Percentiles rank a stretch among this genome's conserved stretches.
These are phyloP conservation scores for Tylopilus vinaceipallidus DNA, from an alignment of 768 basidiomycete genomes.

Conservation along the genomic window DNA sequence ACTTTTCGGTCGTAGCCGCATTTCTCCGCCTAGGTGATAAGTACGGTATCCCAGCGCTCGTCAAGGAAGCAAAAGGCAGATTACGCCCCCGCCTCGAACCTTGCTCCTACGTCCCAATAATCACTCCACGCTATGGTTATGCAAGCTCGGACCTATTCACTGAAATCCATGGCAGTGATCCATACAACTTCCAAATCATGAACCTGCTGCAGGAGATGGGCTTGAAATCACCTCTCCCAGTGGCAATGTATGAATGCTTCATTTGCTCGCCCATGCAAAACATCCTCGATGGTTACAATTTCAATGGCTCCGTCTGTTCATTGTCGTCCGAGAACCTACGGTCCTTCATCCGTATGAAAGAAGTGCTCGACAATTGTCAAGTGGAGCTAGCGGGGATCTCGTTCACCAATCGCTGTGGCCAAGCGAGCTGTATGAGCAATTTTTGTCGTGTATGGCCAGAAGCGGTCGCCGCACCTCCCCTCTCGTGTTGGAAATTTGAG, in stretches of 20 bases:
- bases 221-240: conserved; percentile 2
- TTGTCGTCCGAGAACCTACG: conserved; percentile 7
- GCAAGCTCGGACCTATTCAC: too few species aligned
- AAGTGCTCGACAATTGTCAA: background rate
- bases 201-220: conserved; percentile 10
- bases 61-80: conserved; percentile 6
- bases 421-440: rapidly evolving
- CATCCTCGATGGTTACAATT: conserved; percentile 5
- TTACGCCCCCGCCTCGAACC: background rate
- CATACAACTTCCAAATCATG: conserved; percentile 16
- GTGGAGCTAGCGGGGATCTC: background rate
- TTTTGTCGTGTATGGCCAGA: background rate
- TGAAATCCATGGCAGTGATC: conserved; percentile 9
- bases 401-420: too few species aligned
- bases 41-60: conserved; percentile 11
- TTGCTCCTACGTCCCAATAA: background rate
- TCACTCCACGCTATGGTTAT: too few species aligned
- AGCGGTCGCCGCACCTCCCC: background rate
- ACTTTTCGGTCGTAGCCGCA: background rate
- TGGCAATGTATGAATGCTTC: conserved; percentile 9
- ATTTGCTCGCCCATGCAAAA: background rate
- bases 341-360: conserved; percentile 2
- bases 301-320: background rate
- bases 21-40: conserved; percentile 24
- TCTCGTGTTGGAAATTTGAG: background rate